Percentiles rank a stretch among this genome's conserved stretches.
Evolutionary conservation across 202 grass and related monocot genomes (phyloP).

Genomic region (Schoenoplectus tabernaemontani): DNA sequence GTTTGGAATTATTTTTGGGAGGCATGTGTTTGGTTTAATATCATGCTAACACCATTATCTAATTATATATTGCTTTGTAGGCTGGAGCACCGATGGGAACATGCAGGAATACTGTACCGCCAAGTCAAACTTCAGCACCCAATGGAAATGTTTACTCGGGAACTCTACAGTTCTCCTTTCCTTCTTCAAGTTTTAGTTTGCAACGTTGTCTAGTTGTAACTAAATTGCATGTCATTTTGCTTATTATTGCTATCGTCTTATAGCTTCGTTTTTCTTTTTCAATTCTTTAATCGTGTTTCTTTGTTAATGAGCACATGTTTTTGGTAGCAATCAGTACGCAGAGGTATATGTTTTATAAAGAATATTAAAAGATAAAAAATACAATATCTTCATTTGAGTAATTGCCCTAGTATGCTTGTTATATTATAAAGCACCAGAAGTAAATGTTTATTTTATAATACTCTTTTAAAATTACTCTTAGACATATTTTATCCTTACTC

Average conservation of each 20-base stretch:
- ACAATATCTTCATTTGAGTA: neutral
- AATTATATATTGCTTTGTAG: conserved; percentile 17
- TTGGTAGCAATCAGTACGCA: neutral
- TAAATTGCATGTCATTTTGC: conserved; percentile 17
- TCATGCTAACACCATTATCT: neutral
- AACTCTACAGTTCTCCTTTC: conserved; percentile 54
- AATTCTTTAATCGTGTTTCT: conserved; percentile 11
- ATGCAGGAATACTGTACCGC: conserved; percentile 41
- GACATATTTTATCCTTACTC: too few relatives aligned
- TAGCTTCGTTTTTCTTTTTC: conserved; percentile 24
- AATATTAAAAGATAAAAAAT: neutral
- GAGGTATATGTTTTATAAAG: neutral
- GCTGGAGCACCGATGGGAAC: conserved; percentile 36
- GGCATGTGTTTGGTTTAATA: neutral
- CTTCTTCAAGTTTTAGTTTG: conserved; percentile 28
- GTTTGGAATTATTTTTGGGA: neutral
- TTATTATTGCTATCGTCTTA: conserved; percentile 30
- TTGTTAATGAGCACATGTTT: neutral
- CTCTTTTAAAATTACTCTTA: too few relatives aligned
- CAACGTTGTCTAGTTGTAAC: neutral
- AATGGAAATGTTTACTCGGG: conserved; percentile 58
- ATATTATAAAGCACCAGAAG: neutral
- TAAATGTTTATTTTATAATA: neutral
- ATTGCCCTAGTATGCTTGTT: neutral
- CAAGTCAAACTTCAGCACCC: conserved; percentile 34